These are phyloP conservation scores for Penicillium samsonianum DNA, from an alignment of 495 filamentous ascomycete species.

Conservation along the genomic window DNA sequence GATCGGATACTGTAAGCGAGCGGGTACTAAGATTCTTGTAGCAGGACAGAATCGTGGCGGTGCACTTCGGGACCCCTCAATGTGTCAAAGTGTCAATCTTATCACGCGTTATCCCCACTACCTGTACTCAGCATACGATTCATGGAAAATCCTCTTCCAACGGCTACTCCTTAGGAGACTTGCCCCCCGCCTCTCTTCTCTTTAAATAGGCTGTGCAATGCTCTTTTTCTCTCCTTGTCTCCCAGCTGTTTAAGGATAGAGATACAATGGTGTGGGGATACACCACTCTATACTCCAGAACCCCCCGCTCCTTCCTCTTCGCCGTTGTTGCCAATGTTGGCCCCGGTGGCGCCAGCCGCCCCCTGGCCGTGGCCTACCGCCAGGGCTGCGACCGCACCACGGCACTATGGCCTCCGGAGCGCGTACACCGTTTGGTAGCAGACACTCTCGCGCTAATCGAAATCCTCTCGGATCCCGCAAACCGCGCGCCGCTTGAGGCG, in stretches of 20 bases:
- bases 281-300: constrained; percentile 9
- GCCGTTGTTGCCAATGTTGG: constrained; percentile 24
- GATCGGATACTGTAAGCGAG: no score
- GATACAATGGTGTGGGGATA: constrained; percentile 10
- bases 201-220: neutral
- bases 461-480: constrained; percentile 20
- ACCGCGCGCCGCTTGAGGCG: constrained; percentile 20
- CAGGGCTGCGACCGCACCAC: constrained; percentile 14
- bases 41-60: no score
- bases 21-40: no score
- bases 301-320: constrained; percentile 24
- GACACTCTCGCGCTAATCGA: constrained; percentile 21
- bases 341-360: constrained; percentile 18
- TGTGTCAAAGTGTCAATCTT: no score
- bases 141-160: no score
- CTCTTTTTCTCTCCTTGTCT: neutral
- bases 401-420: constrained; percentile 1
- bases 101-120: no score
- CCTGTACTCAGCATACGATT: no score
- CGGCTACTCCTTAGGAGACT: no score
- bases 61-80: no score
- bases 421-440: constrained; percentile 14
- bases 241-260: neutral
- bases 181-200: no score
- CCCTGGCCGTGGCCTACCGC: constrained; percentile 25